Percentiles rank a stretch among this genome's conserved stretches.
These are phyloP conservation scores for Yamadazyma friedrichii DNA, from an alignment of 1,139 yeast species.

Conservation along the genomic window DNA sequence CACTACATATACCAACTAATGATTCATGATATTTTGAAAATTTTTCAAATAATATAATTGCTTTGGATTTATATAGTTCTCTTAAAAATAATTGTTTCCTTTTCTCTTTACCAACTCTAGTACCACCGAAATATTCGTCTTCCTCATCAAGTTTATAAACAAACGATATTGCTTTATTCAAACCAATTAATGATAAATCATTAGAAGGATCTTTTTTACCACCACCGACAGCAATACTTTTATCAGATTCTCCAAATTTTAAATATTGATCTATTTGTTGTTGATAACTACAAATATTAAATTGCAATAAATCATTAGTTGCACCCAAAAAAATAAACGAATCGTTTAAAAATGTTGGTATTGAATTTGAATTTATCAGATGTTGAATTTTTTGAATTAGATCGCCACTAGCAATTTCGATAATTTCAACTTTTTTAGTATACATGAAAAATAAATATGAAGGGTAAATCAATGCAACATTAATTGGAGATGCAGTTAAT, in stretches of 20 bases:
- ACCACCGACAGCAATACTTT: conserved; percentile 9
- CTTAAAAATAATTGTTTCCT: conserved; percentile 32
- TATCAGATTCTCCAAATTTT: conserved; percentile 14
- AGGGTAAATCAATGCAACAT: conserved; percentile 40
- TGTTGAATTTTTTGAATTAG: conserved; percentile 41
- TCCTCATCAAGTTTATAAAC: conserved; percentile 25
- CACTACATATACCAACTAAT: conserved; percentile 41
- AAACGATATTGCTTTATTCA: conserved; percentile 36
- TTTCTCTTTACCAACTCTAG: conserved; percentile 21
- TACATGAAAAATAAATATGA: conserved; percentile 42
- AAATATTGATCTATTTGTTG: conserved; percentile 43
- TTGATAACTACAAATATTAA: conserved; percentile 30
- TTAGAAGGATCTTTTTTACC: conserved; percentile 25
- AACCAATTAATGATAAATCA: conserved; percentile 33
- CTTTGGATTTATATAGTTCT: conserved; percentile 33
- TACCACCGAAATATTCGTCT: conserved; percentile 24
- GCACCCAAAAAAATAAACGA: conserved; percentile 26
- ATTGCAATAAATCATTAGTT: conserved; percentile 29
- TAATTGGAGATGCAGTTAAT: conserved; percentile 32
- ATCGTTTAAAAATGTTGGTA: conserved; percentile 17
- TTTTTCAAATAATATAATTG: conserved; percentile 31
- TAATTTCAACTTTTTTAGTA: conserved; percentile 41
- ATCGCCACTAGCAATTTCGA: conserved; percentile 45
- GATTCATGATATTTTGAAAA: conserved; percentile 41
- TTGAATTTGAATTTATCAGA: conserved; percentile 25